A percentile compares a stretch with the other conserved stretches of the same genome.
These are phyloP conservation scores for Malus sylvestris DNA, from an alignment of 306 rosid genomes.

Conservation along the genomic window DNA sequence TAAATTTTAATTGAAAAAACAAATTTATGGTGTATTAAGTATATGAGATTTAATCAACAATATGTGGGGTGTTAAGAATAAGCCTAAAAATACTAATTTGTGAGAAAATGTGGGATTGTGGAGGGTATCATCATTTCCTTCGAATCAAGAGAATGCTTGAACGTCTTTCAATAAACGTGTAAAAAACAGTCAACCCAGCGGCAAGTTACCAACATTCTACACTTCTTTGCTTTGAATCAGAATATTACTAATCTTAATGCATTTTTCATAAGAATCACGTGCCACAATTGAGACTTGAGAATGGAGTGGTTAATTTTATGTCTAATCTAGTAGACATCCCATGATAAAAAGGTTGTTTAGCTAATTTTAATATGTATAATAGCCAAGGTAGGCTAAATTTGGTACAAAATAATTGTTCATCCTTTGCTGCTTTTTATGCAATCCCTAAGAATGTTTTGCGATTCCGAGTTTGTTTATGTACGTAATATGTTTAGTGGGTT, in stretches of 20 bases:
- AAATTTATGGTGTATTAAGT: too few species aligned
- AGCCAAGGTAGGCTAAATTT: not conserved
- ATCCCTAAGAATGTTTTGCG: slow-evolving; percentile 1
- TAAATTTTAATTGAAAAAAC: too few species aligned
- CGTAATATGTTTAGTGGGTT: not conserved
- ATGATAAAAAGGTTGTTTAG: not conserved
- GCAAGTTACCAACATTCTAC: not conserved
- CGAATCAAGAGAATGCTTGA: not conserved
- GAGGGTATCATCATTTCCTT: not conserved
- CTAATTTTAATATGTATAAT: not conserved
- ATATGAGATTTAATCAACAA: too few species aligned
- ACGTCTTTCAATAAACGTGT: not conserved
- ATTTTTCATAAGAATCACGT: slow-evolving; percentile 10
- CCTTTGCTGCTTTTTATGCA: not conserved
- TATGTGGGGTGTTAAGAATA: too few species aligned
- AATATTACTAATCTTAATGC: not conserved
- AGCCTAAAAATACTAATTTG: not conserved
- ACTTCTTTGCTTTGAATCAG: not conserved
- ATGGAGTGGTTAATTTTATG: not conserved
- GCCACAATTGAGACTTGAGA: not conserved
- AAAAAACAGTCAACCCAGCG: not conserved
- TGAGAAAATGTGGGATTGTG: not conserved
- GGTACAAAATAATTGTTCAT: not conserved
- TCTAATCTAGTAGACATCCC: not conserved
- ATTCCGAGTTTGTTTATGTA: not conserved